A percentile compares a stretch with the other conserved stretches of the same genome.
Evolutionary conservation across 129 eudicot genomes (phyloP).

Genomic region (Calendula officinalis): DNA sequence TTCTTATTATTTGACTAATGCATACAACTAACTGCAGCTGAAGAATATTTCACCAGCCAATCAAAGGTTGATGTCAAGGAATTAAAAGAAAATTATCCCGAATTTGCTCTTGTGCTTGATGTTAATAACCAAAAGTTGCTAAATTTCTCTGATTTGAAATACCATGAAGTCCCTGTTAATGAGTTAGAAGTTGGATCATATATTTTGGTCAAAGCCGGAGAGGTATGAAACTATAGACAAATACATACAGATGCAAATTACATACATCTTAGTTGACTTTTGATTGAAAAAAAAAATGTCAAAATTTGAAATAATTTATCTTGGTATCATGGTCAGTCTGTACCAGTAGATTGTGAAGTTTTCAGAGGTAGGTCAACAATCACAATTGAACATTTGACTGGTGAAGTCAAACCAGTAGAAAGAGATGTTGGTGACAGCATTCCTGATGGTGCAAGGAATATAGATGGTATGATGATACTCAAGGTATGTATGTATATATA

Average conservation of each 20-base stretch:
- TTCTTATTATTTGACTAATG: slow-evolving; percentile 12
- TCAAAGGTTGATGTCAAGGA: slow-evolving; percentile 94
- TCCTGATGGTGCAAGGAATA: slow-evolving; percentile 96
- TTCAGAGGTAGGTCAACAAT: slow-evolving; percentile 86
- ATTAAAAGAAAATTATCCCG: slow-evolving; percentile 90
- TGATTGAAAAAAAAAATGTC: no score
- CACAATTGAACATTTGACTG: slow-evolving; percentile 94
- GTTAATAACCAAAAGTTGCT: slow-evolving; percentile 47
- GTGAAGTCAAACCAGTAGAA: slow-evolving; percentile 93
- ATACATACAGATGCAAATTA: no score
- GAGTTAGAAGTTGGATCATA: slow-evolving; percentile 84
- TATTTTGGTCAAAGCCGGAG: slow-evolving; percentile 99
- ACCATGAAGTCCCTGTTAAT: slow-evolving; percentile 78
- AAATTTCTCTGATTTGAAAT: slow-evolving; percentile 57
- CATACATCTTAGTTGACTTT: no score
- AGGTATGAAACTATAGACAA: no score
- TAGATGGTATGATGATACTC: slow-evolving; percentile 73
- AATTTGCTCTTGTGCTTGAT: slow-evolving; percentile 82
- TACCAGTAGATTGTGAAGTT: slow-evolving; percentile 97
- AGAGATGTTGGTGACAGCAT: slow-evolving; percentile 76
- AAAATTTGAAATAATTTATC: slow-evolving; percentile 14
- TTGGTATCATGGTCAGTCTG: slow-evolving; percentile 66
- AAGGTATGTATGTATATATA: no score
- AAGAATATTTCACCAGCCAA: slow-evolving; percentile 90
- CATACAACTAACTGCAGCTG: slow-evolving; percentile 52